Base-by-base conservation (phyloP, 2,329 filamentous ascomycete genomes). In the Fusarium ambrosium region DNA sequence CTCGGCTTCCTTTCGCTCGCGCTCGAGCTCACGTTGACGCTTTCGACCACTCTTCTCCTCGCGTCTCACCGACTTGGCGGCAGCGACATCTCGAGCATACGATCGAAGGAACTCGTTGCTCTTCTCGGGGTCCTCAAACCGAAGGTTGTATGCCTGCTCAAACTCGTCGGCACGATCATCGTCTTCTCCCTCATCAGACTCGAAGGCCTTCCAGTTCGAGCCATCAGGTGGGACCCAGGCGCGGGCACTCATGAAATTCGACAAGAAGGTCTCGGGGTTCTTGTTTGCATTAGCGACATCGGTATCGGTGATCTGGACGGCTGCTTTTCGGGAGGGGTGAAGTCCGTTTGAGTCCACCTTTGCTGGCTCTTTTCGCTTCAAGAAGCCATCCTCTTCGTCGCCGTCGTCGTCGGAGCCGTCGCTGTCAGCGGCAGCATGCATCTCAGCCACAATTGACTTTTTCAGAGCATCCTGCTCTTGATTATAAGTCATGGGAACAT, bases 111-210 rank as follows among this genome's bases (percentile, higher is more conserved):
- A 92, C 83, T 98, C 95, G 80, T 98, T 98, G 78, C 94, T 92
- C 80, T 94, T 95, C 69, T 89, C 89, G 0, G 97, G 95, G 78
- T 98, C 94, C 82, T 99, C 97, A 80, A 99, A 99, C 37, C 97
- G 93, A 84, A 98, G 85, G 85, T 99, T 99, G 86, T 98, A 99
- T 6, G 95, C 95, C 74, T 94, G 89, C 84, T 99, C 97, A 79
- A 96, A 97, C 70, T 93, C 91, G 53, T 98, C 96, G 29, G 95
- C 95, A 55, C 90, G 89, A 34, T 94, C 86, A 58, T 89, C 87
- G 3, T 88, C 94, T 62, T 98, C 94, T 74, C 97, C 95, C 0
- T 98, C 95, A 77, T 99, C 97, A 0, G 95, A 98, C 80, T 98
- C 95, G 67, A 99, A 93, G 1, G 95, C 94, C 77, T 95, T 88